phyloP scores from a whole-genome alignment of 495 filamentous ascomycete genomes.

The Penicillium goetzii region DNA sequence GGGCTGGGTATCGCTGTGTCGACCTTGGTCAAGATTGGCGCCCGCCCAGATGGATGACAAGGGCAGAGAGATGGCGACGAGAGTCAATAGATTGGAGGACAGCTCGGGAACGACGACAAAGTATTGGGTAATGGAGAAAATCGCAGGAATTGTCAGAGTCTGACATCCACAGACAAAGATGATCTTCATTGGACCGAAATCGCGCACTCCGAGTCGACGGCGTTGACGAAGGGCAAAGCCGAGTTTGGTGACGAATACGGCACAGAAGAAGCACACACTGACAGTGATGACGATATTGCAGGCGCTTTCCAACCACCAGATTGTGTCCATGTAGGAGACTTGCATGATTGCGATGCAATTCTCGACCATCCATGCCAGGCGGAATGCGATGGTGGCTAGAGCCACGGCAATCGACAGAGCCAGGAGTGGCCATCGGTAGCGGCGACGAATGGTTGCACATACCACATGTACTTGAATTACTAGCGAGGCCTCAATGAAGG shows the following conservation, averaged over 20 bases:
- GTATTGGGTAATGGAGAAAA: constrained; percentile 72
- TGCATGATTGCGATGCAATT: constrained; percentile 58
- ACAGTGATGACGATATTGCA: constrained; percentile 60
- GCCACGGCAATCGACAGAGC: constrained; percentile 56
- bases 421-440: constrained; percentile 49
- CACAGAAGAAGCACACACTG: constrained; percentile 75
- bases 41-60: constrained; percentile 80
- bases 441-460: constrained; percentile 49
- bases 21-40: constrained; percentile 40
- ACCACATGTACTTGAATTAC: constrained; percentile 74
- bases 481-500: constrained; percentile 67
- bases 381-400: constrained; percentile 60
- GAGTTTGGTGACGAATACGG: constrained; percentile 73
- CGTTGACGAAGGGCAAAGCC: constrained; percentile 62
- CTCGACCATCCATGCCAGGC: constrained; percentile 58
- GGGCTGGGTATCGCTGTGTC: constrained; percentile 10
- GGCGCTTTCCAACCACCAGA: constrained; percentile 54
- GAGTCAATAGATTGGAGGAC: constrained; percentile 62
- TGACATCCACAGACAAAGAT: constrained; percentile 77
- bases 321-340: constrained; percentile 8
- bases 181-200: constrained; percentile 70
- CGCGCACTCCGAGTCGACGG: constrained; percentile 56
- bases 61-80: constrained; percentile 74
- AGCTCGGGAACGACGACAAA: constrained; percentile 57
- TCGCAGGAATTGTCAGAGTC: constrained; percentile 78